Evolutionary conservation across 2,329 filamentous ascomycete genomes (phyloP).

Genomic region (Leptographium procerum): DNA sequence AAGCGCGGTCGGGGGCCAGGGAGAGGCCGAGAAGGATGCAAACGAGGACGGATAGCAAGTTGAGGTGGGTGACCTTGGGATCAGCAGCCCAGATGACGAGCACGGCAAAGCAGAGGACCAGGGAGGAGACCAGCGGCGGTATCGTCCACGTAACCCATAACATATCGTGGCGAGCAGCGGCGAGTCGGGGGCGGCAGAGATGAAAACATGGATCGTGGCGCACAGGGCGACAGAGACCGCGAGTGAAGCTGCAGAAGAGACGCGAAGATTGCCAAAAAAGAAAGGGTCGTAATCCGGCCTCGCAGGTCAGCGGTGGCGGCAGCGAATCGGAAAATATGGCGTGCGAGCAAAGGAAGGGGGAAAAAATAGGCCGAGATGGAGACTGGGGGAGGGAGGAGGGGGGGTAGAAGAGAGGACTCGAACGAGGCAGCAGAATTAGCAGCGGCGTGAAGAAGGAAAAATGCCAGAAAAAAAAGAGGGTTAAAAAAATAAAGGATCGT

Average conservation of each 20-base stretch:
- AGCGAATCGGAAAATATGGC: background rate
- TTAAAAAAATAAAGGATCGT: background rate
- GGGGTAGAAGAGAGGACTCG: background rate
- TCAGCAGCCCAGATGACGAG: constrained; percentile 33
- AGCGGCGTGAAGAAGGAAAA: background rate
- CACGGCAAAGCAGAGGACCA: constrained; percentile 30
- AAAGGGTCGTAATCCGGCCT: background rate
- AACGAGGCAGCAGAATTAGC: background rate
- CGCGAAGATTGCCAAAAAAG: background rate
- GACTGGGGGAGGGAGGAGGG: background rate
- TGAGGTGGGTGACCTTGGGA: constrained; percentile 30
- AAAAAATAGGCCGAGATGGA: background rate
- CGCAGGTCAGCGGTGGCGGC: background rate
- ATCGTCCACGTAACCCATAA: constrained; percentile 37
- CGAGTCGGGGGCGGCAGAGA: constrained; percentile 13
- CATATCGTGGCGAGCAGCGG: constrained; percentile 27
- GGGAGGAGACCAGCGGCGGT: constrained; percentile 28
- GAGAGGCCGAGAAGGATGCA: constrained; percentile 29
- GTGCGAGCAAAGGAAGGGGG: background rate
- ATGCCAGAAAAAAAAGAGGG: background rate
- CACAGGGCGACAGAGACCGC: background rate
- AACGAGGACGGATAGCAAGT: constrained; percentile 28
- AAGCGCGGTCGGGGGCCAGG: constrained; percentile 27
- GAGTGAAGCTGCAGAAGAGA: background rate
- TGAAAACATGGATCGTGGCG: constrained; percentile 8